Percentiles rank a stretch among this genome's conserved stretches.
Evolutionary conservation across 768 basidiomycete genomes (phyloP).

Genomic region (Calocybe cyanea): DNA sequence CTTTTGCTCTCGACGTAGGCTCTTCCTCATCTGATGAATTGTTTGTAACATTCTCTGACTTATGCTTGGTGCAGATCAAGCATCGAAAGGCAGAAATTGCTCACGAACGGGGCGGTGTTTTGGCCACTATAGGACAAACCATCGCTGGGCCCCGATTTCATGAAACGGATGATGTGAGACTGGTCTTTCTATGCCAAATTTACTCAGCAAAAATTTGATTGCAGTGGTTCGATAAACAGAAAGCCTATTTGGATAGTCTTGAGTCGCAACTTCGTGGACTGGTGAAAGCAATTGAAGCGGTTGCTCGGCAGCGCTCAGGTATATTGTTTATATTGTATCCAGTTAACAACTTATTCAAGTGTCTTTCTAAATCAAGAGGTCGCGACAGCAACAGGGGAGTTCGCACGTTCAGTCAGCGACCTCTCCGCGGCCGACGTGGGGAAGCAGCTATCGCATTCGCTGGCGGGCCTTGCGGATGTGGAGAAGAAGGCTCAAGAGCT

Average conservation of each 20-base stretch:
- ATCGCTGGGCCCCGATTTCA: constrained; percentile 78
- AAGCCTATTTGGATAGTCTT: constrained; percentile 79
- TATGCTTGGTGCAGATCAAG: constrained; percentile 62
- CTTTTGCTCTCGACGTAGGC: constrained; percentile 83
- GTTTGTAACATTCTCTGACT: background rate
- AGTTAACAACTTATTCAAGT: background rate
- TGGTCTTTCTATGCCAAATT: too few relatives aligned
- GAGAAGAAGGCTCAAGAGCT: constrained; percentile 71
- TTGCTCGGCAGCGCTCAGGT: constrained; percentile 83
- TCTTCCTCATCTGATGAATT: background rate
- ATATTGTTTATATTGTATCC: constrained; percentile 9
- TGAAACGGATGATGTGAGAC: constrained; percentile 79
- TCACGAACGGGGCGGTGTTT: constrained; percentile 75
- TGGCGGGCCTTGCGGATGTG: constrained; percentile 70
- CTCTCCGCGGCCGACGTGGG: constrained; percentile 76
- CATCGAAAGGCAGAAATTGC: constrained; percentile 76
- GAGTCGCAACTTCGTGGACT: constrained; percentile 86
- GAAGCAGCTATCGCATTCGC: constrained; percentile 63
- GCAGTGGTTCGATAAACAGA: constrained; percentile 92
- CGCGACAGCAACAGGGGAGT: constrained; percentile 68
- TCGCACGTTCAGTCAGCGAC: constrained; percentile 66
- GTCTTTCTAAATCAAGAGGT: constrained; percentile 47
- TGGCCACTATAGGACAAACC: constrained; percentile 79
- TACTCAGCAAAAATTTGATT: background rate
- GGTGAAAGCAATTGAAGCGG: constrained; percentile 80